Evolutionary conservation across 306 rosid genomes (phyloP), one percentile per base, ranked within the genome.

Genomic region (Sicyos baderoa): DNA sequence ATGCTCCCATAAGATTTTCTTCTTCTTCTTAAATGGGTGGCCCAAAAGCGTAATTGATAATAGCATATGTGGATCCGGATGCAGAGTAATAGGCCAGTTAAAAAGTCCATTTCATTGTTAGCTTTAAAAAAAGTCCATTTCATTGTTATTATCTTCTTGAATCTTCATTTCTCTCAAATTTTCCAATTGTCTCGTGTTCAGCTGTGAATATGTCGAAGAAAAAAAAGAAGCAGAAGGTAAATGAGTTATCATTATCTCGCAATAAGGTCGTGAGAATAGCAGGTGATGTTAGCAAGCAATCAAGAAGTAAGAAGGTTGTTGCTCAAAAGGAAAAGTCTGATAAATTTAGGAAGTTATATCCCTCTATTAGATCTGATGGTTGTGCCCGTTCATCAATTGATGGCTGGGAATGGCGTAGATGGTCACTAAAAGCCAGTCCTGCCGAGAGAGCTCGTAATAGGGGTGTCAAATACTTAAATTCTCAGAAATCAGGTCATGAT

Each of bases 351-450:
- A 80, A 65, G 40, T 62, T 73, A 73, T 81, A 76, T 66, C 78
- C 81, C 53, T 88, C 80, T 71, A 96, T 95, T 76, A 82, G 76
- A 86, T 90, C 99, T 60, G 79, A 70, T 81, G 97, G 97, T 50
- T 88, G 99, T 74, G 90, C 99, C 55, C 88, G 95, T 61, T 78
- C 83, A 71, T 90, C 99, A 70, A 82, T 93, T 81, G 81, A 82
- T 83, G 99, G 99, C 18, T 88, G 90, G 97, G 87, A 85, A 78
- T 93, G 97, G 99, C 99, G 79, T 82, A 82, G 77, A 56, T 93
- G 99, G 99, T 90, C 97, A 45, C 76, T 71, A 63, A 82, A 76
- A 40, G 96, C 99, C 23, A 93, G 79, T 77, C 89, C 96, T 74
- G 81, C 90, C 71, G 81, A 78, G 78, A 86, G 93, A 83, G 89